phyloP scores from a whole-genome alignment of 2,329 filamentous ascomycete genomes.

The Scedosporium boydii region DNA sequence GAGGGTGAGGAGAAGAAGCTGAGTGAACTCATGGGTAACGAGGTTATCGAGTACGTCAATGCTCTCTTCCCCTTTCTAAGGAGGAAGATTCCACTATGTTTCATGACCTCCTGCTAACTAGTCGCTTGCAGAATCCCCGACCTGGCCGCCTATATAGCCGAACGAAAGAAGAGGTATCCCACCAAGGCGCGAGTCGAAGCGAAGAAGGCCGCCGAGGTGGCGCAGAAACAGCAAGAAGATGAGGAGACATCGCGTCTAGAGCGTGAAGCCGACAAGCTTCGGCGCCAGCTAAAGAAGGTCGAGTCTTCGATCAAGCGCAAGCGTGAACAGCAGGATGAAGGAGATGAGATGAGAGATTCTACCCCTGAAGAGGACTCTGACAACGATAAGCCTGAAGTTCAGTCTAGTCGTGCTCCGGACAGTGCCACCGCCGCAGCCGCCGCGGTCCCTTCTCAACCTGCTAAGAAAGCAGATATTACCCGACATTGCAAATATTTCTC shows the following conservation, averaged over 20 bases:
- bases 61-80: background rate
- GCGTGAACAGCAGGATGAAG: slow-evolving; percentile 57
- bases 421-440: slow-evolving; percentile 20
- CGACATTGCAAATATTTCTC: slow-evolving; percentile 65
- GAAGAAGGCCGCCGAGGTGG: slow-evolving; percentile 43
- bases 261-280: slow-evolving; percentile 51
- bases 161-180: slow-evolving; percentile 71
- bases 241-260: slow-evolving; percentile 33
- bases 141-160: slow-evolving; percentile 68
- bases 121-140: slow-evolving; percentile 47
- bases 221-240: slow-evolving; percentile 46
- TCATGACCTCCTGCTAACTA: background rate
- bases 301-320: slow-evolving; percentile 62
- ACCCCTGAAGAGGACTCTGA: slow-evolving; percentile 39
- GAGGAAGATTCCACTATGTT: background rate
- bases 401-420: slow-evolving; percentile 35
- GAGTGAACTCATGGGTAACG: slow-evolving; percentile 43
- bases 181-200: slow-evolving; percentile 62
- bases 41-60: slow-evolving; percentile 42
- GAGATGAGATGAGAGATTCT: slow-evolving; percentile 52
- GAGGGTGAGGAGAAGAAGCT: slow-evolving; percentile 63
- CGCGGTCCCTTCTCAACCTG: slow-evolving; percentile 29
- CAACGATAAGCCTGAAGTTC: slow-evolving; percentile 49
- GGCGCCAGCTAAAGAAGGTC: slow-evolving; percentile 58
- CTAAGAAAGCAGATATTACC: slow-evolving; percentile 50